These are phyloP conservation scores for Artemisia annua DNA, from an alignment of 129 eudicot genomes.

Conservation along the genomic window DNA sequence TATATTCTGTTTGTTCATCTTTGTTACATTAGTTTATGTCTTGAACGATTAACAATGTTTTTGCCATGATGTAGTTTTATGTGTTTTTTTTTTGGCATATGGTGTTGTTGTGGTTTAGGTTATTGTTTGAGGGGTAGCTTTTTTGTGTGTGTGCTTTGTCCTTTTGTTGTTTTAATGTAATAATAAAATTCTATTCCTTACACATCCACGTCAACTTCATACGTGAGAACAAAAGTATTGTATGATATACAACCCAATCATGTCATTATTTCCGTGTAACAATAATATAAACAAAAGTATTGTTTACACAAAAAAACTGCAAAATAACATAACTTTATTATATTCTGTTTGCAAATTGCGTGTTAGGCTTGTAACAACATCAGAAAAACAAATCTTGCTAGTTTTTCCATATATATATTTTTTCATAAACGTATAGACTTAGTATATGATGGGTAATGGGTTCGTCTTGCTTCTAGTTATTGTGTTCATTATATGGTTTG, in stretches of 20 bases:
- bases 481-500: not conserved
- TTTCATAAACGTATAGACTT: too few species aligned
- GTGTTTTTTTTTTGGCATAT: too few species aligned
- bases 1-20: constrained; percentile 3
- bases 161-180: too few species aligned
- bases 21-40: not conserved
- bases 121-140: too few species aligned
- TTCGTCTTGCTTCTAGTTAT: not conserved
- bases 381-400: constrained; percentile 10
- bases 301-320: not conserved
- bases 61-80: too few species aligned
- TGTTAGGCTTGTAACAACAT: constrained; percentile 36
- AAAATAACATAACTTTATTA: constrained; percentile 8
- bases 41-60: too few species aligned
- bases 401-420: too few species aligned
- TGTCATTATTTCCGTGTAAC: not conserved
- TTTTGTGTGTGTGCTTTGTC: too few species aligned
- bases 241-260: not conserved
- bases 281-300: not conserved
- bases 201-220: not conserved
- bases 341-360: constrained; percentile 1
- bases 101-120: too few species aligned
- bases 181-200: too few species aligned
- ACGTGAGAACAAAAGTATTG: not conserved
- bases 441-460: too few species aligned